A percentile compares a stretch with the other conserved stretches of the same genome.
Conservation (phyloP, 345 rosid species). For the Geranium rotundifolium region DNA sequence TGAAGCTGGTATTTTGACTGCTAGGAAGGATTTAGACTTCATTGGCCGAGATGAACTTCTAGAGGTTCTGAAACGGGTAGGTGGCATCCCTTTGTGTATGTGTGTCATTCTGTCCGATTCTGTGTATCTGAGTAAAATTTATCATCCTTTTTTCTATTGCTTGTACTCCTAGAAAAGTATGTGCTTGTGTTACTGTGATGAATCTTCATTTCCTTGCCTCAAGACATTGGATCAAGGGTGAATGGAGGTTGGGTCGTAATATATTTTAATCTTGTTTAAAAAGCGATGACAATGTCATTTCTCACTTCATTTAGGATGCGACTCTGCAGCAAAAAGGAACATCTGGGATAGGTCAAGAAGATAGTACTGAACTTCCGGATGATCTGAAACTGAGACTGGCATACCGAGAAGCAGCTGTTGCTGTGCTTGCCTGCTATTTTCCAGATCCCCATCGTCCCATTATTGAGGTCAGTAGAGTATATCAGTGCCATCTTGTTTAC, state of each 20-base stretch:
- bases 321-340: constrained; percentile 84
- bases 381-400: constrained; percentile 81
- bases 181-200: constrained; percentile 5
- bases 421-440: constrained; percentile 78
- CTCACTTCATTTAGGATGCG: constrained; percentile 12
- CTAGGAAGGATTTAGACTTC: constrained; percentile 79
- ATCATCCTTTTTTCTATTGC: no score
- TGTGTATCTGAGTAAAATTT: no score
- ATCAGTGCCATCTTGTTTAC: constrained; percentile 5
- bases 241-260: no score
- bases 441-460: constrained; percentile 73
- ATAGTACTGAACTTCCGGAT: constrained; percentile 68
- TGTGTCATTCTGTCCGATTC: background rate
- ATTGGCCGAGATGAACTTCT: constrained; percentile 86
- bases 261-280: no score
- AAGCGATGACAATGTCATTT: background rate
- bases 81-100: constrained; percentile 8
- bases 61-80: constrained; percentile 85
- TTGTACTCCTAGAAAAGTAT: background rate
- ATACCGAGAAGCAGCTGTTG: constrained; percentile 91
- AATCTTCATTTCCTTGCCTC: background rate
- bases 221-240: no score
- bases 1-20: constrained; percentile 97
- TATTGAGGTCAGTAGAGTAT: constrained; percentile 36
- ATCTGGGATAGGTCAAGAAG: constrained; percentile 94